These are phyloP conservation scores for Malus hybrid DNA, from an alignment of 331 rosid species.

Conservation along the genomic window DNA sequence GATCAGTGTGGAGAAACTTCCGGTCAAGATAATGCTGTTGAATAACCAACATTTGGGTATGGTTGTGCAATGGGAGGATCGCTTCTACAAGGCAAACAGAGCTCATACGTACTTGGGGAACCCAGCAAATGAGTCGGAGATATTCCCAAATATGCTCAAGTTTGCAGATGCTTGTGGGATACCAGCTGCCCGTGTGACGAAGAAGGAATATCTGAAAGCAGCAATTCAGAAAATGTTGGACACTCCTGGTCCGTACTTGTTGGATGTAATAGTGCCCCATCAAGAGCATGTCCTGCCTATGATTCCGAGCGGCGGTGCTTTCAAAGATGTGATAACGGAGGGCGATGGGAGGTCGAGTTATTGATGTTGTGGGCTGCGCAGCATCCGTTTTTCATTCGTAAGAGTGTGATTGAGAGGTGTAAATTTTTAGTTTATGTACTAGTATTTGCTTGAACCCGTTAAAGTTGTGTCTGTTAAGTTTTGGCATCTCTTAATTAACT, in stretches of 20 bases:
- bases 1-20: conserved; percentile 63
- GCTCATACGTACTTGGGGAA: conserved; percentile 73
- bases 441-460: background rate
- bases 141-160: conserved; percentile 65
- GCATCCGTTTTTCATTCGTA: background rate
- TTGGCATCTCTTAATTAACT: background rate
- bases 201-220: conserved; percentile 47
- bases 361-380: conserved; percentile 7
- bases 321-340: conserved; percentile 71
- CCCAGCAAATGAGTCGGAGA: conserved; percentile 48
- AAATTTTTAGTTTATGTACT: background rate
- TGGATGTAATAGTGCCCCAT: conserved; percentile 83
- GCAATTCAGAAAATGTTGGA: conserved; percentile 75
- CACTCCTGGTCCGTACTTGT: conserved; percentile 68
- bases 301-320: conserved; percentile 84
- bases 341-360: conserved; percentile 63
- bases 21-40: conserved; percentile 53
- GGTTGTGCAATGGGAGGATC: conserved; percentile 90
- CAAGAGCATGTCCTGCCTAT: conserved; percentile 90
- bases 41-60: conserved; percentile 87
- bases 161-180: conserved; percentile 76
- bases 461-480: background rate
- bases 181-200: conserved; percentile 54
- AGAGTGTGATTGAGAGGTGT: conserved; percentile 3
- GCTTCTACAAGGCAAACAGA: conserved; percentile 71